Evolutionary conservation across 1,284 basidiomycete species (phyloP).

Genomic region (Ganoderma boninense): DNA sequence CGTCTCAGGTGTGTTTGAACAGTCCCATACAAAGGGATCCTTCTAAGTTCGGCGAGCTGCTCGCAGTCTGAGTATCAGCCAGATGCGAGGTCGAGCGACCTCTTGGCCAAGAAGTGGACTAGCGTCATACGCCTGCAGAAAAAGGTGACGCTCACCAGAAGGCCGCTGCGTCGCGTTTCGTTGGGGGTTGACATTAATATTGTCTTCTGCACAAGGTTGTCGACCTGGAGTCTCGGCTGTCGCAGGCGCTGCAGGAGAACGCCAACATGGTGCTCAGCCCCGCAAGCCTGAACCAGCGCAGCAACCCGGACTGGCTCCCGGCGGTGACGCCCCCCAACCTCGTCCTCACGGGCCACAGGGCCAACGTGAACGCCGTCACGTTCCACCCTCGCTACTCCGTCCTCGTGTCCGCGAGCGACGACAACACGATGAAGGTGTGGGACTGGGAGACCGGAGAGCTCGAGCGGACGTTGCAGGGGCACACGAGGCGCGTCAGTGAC

Average conservation of each 20-base stretch:
- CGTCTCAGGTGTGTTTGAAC: constrained; percentile 22
- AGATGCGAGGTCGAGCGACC: constrained; percentile 64
- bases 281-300: constrained; percentile 49
- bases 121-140: constrained; percentile 80
- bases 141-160: constrained; percentile 55
- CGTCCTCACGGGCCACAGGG: constrained; percentile 69
- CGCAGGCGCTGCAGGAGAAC: constrained; percentile 68
- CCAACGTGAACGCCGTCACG: constrained; percentile 65
- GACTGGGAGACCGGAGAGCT: constrained; percentile 84
- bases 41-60: not conserved
- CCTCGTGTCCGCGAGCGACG: constrained; percentile 63
- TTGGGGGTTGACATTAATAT: not conserved
- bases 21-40: not conserved
- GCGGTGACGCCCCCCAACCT: constrained; percentile 62
- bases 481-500: constrained; percentile 77
- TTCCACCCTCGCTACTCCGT: constrained; percentile 78
- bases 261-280: constrained; percentile 55
- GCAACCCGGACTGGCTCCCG: constrained; percentile 69
- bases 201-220: constrained; percentile 57
- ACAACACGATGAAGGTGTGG: constrained; percentile 66
- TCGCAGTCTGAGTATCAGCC: constrained; percentile 56
- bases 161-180: not conserved
- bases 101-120: constrained; percentile 84
- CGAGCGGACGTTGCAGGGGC: constrained; percentile 78
- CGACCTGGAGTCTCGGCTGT: constrained; percentile 72